Percentiles rank a stretch among this genome's conserved stretches.
phyloP scores from a whole-genome alignment of 2,329 filamentous ascomycete species.

The Cladosporium sp. region DNA sequence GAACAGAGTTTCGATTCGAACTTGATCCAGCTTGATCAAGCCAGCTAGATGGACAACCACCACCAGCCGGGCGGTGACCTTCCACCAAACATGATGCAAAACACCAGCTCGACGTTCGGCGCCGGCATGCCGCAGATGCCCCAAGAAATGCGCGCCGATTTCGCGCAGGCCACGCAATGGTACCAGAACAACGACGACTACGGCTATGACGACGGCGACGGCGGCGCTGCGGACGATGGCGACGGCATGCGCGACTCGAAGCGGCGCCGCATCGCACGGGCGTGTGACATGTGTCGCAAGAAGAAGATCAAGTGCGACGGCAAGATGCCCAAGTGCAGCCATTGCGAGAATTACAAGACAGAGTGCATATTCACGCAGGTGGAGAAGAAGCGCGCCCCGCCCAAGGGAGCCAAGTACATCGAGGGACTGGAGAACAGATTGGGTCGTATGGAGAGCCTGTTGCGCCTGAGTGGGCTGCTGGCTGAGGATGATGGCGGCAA shows the following conservation, averaged over 20 bases:
- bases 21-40: neutral
- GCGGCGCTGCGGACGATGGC: constrained; percentile 25
- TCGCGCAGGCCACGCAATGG: constrained; percentile 18
- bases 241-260: constrained; percentile 67
- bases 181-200: constrained; percentile 33
- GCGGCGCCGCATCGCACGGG: constrained; percentile 82
- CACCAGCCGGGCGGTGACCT: neutral
- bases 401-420: constrained; percentile 98
- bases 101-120: neutral
- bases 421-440: constrained; percentile 93
- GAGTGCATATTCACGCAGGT: constrained; percentile 97
- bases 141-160: constrained; percentile 16
- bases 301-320: constrained; percentile 98
- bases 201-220: constrained; percentile 29
- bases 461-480: constrained; percentile 82
- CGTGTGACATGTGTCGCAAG: constrained; percentile 95
- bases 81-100: neutral
- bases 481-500: constrained; percentile 77
- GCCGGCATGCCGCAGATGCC: constrained; percentile 16
- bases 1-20: neutral
- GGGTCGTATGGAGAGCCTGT: constrained; percentile 90
- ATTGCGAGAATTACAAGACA: constrained; percentile 97
- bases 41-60: constrained; percentile 1
- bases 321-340: constrained; percentile 89
- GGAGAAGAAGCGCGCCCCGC: constrained; percentile 96